These are phyloP conservation scores for Hysterium pulicare DNA, from an alignment of 2,329 filamentous ascomycete species.

Conservation along the genomic window DNA sequence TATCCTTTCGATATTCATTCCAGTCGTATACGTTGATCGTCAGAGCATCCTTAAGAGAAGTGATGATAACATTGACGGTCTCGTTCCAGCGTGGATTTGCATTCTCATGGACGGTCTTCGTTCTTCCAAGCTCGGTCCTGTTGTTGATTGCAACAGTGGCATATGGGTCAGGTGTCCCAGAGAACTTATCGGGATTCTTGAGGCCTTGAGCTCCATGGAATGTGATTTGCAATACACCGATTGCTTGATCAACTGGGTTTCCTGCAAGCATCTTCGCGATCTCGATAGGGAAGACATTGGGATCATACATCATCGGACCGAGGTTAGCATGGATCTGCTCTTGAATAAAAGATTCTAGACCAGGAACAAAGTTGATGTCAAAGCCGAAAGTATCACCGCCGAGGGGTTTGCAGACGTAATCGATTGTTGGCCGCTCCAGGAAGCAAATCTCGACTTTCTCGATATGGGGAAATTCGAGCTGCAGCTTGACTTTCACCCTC, in stretches of 20 bases:
- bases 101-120: constrained; percentile 82
- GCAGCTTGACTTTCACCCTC: constrained; percentile 96
- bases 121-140: constrained; percentile 76
- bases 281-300: constrained; percentile 97
- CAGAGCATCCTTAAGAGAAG: constrained; percentile 81
- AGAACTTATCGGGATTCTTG: constrained; percentile 93
- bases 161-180: constrained; percentile 89
- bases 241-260: constrained; percentile 88
- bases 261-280: constrained; percentile 97
- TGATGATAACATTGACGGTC: constrained; percentile 92
- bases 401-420: constrained; percentile 97
- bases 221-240: constrained; percentile 88
- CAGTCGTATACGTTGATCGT: constrained; percentile 86
- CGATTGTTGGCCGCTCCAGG: constrained; percentile 80
- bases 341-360: constrained; percentile 87
- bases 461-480: constrained; percentile 92
- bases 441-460: constrained; percentile 96
- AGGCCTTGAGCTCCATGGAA: constrained; percentile 87
- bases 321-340: constrained; percentile 95
- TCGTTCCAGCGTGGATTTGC: constrained; percentile 92
- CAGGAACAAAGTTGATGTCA: constrained; percentile 98
- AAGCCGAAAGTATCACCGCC: constrained; percentile 95
- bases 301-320: constrained; percentile 95
- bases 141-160: constrained; percentile 80
- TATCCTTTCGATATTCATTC: constrained; percentile 95